Percentiles rank a stretch among this genome's conserved stretches.
Conservation (phyloP, 495 filamentous ascomycete species). For the Emericellopsis terricola region DNA sequence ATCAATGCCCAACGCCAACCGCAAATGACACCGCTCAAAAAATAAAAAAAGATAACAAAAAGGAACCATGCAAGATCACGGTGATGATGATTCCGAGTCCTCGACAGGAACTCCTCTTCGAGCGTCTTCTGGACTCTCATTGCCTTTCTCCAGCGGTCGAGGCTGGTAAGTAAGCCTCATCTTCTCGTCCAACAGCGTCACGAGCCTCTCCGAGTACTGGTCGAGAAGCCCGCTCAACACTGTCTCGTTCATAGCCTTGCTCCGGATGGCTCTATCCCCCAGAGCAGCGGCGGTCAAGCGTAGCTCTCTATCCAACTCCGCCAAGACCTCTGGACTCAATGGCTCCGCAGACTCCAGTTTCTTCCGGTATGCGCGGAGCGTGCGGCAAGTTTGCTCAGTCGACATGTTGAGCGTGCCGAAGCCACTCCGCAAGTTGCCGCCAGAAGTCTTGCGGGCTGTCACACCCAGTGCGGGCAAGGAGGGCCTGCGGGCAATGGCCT, state of each 20-base stretch:
- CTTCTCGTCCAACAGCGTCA: constrained; percentile 54
- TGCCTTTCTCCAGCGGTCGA: too few relatives aligned
- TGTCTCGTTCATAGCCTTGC: constrained; percentile 33
- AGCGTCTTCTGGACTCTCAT: too few relatives aligned
- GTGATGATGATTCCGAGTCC: not conserved
- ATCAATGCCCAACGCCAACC: too few relatives aligned
- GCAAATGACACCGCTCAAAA: too few relatives aligned
- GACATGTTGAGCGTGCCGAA: constrained; percentile 53
- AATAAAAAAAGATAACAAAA: too few relatives aligned
- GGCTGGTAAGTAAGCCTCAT: constrained; percentile 22
- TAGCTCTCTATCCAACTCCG: constrained; percentile 67
- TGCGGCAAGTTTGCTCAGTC: constrained; percentile 64
- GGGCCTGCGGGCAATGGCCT: constrained; percentile 25
- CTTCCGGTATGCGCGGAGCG: constrained; percentile 66
- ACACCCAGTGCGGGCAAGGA: constrained; percentile 31
- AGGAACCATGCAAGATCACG: not conserved
- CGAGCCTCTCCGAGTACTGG: constrained; percentile 50
- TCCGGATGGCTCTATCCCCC: constrained; percentile 35
- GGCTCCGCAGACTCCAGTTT: constrained; percentile 48
- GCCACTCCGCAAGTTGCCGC: constrained; percentile 13
- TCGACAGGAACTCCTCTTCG: too few relatives aligned
- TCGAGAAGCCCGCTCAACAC: constrained; percentile 47
- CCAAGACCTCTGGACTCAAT: constrained; percentile 43
- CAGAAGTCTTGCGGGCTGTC: constrained; percentile 9
- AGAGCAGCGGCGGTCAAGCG: constrained; percentile 55